Percentiles rank a stretch among this genome's conserved stretches.
phyloP scores from a whole-genome alignment of 805 yeast genomes.

The Cephaloascus fragrans region DNA sequence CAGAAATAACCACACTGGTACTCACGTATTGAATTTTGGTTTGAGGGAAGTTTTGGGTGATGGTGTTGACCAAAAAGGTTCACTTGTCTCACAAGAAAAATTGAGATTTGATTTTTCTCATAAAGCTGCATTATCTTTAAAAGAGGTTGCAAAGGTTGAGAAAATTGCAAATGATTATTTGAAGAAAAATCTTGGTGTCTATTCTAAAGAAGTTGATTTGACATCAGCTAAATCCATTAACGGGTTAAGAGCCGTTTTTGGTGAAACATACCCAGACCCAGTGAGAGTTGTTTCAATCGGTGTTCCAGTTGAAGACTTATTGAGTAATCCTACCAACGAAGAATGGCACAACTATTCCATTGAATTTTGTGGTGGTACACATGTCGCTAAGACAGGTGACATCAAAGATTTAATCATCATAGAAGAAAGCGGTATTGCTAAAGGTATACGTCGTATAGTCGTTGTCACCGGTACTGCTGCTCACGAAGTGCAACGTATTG shows the following conservation, averaged over 20 bases:
- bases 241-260: conserved; percentile 95
- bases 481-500: conserved; percentile 78
- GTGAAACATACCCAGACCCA: conserved; percentile 98
- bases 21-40: conserved; percentile 88
- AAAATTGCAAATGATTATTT: conserved; percentile 61
- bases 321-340: conserved; percentile 57
- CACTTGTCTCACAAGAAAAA: conserved; percentile 91
- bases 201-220: conserved; percentile 74
- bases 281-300: conserved; percentile 98
- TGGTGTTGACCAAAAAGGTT: conserved; percentile 90
- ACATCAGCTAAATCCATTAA: conserved; percentile 61
- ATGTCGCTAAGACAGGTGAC: conserved; percentile 85
- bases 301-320: conserved; percentile 72
- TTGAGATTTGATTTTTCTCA: conserved; percentile 94
- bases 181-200: conserved; percentile 62
- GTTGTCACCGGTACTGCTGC: conserved; percentile 94
- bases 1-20: conserved; percentile 97
- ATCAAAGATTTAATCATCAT: conserved; percentile 82
- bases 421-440: conserved; percentile 97
- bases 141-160: conserved; percentile 73
- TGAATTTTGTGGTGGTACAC: conserved; percentile 99
- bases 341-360: conserved; percentile 76
- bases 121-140: conserved; percentile 68
- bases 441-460: conserved; percentile 96
- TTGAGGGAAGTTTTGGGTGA: conserved; percentile 81